These are phyloP conservation scores for Hericium alpestre DNA, from an alignment of 768 basidiomycete genomes.

Conservation along the genomic window DNA sequence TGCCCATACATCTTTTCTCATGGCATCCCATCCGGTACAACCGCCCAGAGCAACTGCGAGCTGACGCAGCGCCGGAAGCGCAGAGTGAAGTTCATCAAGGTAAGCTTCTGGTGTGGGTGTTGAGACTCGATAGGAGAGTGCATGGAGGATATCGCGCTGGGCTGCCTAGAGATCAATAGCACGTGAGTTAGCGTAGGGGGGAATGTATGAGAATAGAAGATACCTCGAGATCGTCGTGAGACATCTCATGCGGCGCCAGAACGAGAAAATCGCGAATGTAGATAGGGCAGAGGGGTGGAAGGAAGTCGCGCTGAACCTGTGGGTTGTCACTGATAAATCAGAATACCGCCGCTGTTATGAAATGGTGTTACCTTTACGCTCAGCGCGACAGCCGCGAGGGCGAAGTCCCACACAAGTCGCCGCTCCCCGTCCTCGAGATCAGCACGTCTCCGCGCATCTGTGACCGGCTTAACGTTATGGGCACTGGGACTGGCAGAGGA, in stretches of 20 bases:
- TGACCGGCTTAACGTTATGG: not conserved
- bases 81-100: slow-evolving; percentile 6
- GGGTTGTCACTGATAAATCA: not conserved
- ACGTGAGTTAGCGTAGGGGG: not conserved
- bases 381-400: slow-evolving; percentile 10
- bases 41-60: not conserved
- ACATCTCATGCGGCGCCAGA: slow-evolving; percentile 9
- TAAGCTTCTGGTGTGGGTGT: slow-evolving; percentile 9
- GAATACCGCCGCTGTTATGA: not conserved
- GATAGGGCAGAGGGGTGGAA: slow-evolving; percentile 9
- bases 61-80: slow-evolving; percentile 7
- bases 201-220: not conserved
- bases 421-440: not conserved
- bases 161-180: not conserved
- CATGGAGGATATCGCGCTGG: slow-evolving; percentile 9
- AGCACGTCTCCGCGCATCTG: not conserved
- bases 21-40: slow-evolving; percentile 1
- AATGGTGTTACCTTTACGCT: slow-evolving; percentile 9
- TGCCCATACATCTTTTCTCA: slow-evolving; percentile 6
- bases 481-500: not conserved
- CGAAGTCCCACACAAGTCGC: slow-evolving; percentile 8
- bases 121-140: slow-evolving; percentile 6
- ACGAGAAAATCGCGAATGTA: slow-evolving; percentile 9
- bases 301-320: slow-evolving; percentile 9
- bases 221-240: slow-evolving; percentile 9